Conservation (phyloP, 352 stramenopile species). For the Phytophthora citricola region DNA sequence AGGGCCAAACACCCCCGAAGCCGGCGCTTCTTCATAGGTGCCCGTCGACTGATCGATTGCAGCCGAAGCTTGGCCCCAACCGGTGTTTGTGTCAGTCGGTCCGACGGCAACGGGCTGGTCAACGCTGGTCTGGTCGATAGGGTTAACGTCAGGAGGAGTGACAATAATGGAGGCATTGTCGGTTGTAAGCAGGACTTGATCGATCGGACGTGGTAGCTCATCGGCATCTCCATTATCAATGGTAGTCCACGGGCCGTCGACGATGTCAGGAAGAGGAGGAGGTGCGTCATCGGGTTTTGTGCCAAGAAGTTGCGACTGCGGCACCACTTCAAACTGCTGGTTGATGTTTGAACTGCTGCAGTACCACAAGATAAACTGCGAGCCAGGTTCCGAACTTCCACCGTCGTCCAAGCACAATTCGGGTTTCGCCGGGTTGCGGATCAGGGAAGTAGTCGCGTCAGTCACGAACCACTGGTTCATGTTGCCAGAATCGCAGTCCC, state of each 20-base stretch:
- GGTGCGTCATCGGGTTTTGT: neutral
- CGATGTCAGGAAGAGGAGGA: constrained; percentile 7
- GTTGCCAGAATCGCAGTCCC: constrained; percentile 27
- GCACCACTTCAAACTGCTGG: constrained; percentile 33
- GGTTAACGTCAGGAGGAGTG: neutral
- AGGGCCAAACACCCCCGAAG: constrained; percentile 8
- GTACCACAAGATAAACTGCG: constrained; percentile 16
- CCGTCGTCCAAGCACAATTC: constrained; percentile 36
- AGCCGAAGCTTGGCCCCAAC: neutral
- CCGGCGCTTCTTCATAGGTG: constrained; percentile 1
- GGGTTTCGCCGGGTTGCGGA: constrained; percentile 30
- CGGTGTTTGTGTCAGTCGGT: too few species aligned
- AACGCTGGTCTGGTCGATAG: neutral
- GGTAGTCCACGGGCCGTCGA: neutral
- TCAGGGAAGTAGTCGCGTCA: constrained; percentile 26
- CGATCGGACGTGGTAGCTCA: neutral
- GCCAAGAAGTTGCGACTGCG: constrained; percentile 8
- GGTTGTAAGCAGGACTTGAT: neutral
- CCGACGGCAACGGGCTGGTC: too few species aligned
- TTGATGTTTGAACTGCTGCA: constrained; percentile 23
- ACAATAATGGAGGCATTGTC: neutral
- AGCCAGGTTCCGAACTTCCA: neutral
- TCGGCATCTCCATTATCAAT: constrained; percentile 6
- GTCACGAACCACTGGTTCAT: constrained; percentile 36
- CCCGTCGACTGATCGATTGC: neutral